Base-by-base conservation (phyloP, 768 basidiomycete species). In the Coprinellus micaceus region DNA sequence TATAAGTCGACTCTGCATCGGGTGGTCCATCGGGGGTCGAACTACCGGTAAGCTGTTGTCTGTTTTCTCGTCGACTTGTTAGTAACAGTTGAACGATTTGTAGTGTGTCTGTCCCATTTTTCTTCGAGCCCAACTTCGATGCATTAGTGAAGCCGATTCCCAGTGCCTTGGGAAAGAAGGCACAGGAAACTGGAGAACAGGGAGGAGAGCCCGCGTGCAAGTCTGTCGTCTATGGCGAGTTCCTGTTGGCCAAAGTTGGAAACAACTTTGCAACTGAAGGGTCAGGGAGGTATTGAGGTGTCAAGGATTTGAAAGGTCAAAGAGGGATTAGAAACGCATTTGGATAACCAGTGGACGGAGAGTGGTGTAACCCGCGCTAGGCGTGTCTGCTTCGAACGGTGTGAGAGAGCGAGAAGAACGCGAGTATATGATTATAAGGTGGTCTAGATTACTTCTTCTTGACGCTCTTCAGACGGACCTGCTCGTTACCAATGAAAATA, bases 401-500 rank as follows among this genome's bases (percentile, higher is more conserved):
- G n/a, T n/a, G n/a, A n/a, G n/a, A n/a, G n/a, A n/a, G 46, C 12
- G 22, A 4, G 25, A 47, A 26, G 24, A 28, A 29, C 12, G 17
- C 15, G 30, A 43, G 45, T 28, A n/a, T 48, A 52, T 17, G 25
- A 48, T 39, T 41, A 28, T 25, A 2, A 15, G 29, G 48, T 50
- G 29, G 12, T 50, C 28, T 50, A 50, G 28, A 33, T 81, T 91
- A 97, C 77, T 97, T 97, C 83, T 96, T 98, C 79, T 94, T 95
- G 57, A 94, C 86, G 60, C 85, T 84, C 75, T 91, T 97, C 59
- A 97, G 87, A 67, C 88, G 83, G 65, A 98, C 88, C 52, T 86
- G 88, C 71, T 99, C 96, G 64, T 85, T 81, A n/a, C 91, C 94
- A 52, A 98, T 83, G 64, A 98, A 96, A 58, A 98, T 86, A 60